These are phyloP conservation scores for Exutisphaerella laricina DNA, from an alignment of 2,329 filamentous ascomycete species.

Conservation along the genomic window DNA sequence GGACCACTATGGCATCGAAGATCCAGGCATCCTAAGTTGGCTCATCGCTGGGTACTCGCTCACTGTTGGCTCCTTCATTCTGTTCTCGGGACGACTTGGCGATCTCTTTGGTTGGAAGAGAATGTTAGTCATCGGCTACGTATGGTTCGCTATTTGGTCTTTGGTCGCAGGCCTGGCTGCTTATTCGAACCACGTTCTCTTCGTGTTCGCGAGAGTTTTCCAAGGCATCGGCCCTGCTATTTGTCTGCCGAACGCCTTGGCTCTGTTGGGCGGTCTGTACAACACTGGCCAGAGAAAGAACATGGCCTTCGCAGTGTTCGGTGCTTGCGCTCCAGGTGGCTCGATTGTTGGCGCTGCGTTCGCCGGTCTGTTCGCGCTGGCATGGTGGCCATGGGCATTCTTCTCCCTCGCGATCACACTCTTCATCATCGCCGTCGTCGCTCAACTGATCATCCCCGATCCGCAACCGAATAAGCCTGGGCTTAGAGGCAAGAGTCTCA, in stretches of 20 bases:
- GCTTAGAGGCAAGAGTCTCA: slow-evolving; percentile 12
- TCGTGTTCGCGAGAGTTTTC: slow-evolving; percentile 35
- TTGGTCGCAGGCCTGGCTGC: slow-evolving; percentile 36
- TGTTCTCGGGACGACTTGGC: slow-evolving; percentile 42
- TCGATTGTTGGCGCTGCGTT: slow-evolving; percentile 32
- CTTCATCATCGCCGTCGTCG: slow-evolving; percentile 17
- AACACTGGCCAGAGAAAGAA: slow-evolving; percentile 33
- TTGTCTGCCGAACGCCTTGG: slow-evolving; percentile 35
- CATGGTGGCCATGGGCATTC: slow-evolving; percentile 31
- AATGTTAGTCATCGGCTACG: slow-evolving; percentile 38
- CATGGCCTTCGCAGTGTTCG: slow-evolving; percentile 36
- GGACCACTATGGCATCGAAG: slow-evolving; percentile 36
- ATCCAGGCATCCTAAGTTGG: slow-evolving; percentile 41
- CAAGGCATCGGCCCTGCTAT: slow-evolving; percentile 38
- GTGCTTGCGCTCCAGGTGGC: slow-evolving; percentile 32
- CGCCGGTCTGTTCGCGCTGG: slow-evolving; percentile 30
- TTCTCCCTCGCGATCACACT: slow-evolving; percentile 20
- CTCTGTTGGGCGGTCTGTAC: slow-evolving; percentile 33
- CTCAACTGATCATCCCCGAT: slow-evolving; percentile 25
- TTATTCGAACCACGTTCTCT: slow-evolving; percentile 31
- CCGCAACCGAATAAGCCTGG: slow-evolving; percentile 19
- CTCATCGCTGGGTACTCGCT: slow-evolving; percentile 41
- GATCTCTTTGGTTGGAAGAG: slow-evolving; percentile 42
- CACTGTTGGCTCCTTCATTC: slow-evolving; percentile 43
- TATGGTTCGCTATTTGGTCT: slow-evolving; percentile 39